phyloP scores from a whole-genome alignment of 2,329 filamentous ascomycete genomes.

The Talaromyces albobiverticillius region DNA sequence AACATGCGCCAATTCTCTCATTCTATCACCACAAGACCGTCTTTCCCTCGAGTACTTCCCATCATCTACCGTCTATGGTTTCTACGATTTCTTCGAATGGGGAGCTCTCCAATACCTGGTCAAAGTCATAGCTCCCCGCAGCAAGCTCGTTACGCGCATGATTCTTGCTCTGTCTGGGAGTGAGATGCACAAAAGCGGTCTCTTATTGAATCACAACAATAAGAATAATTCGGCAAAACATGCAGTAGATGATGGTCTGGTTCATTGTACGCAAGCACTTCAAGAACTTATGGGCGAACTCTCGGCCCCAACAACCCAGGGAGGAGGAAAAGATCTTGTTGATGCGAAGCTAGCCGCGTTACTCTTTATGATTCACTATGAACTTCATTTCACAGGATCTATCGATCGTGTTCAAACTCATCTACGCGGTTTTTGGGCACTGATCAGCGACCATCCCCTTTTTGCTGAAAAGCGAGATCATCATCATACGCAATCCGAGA shows the following conservation, averaged over 20 bases:
- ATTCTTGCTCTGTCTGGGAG: conserved; percentile 9
- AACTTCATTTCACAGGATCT: neutral
- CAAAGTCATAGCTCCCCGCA: conserved; percentile 4
- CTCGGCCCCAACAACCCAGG: neutral
- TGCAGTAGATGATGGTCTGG: conserved; percentile 2
- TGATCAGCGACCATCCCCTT: neutral
- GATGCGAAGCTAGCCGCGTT: conserved; percentile 8
- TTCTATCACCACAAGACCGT: conserved; percentile 5
- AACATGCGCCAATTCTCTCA: conserved; percentile 9
- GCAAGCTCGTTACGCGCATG: conserved; percentile 3
- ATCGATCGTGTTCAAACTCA: neutral
- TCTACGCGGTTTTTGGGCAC: conserved; percentile 3
- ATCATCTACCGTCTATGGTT: conserved; percentile 5
- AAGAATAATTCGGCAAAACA: no score
- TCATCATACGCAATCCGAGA: neutral
- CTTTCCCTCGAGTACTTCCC: conserved; percentile 4
- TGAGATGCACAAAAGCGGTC: conserved; percentile 3
- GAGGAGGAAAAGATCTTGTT: neutral
- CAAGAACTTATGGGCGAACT: neutral
- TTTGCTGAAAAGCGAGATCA: neutral
- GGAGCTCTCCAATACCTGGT: conserved; percentile 8
- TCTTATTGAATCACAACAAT: no score
- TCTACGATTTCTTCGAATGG: conserved; percentile 4
- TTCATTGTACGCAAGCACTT: conserved; percentile 1
- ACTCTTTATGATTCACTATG: conserved; percentile 4